Evolutionary conservation across 192 early-diverging fungal genomes (phyloP), one percentile per base, ranked within the genome.

Genomic region (Mortierella antarctica): DNA sequence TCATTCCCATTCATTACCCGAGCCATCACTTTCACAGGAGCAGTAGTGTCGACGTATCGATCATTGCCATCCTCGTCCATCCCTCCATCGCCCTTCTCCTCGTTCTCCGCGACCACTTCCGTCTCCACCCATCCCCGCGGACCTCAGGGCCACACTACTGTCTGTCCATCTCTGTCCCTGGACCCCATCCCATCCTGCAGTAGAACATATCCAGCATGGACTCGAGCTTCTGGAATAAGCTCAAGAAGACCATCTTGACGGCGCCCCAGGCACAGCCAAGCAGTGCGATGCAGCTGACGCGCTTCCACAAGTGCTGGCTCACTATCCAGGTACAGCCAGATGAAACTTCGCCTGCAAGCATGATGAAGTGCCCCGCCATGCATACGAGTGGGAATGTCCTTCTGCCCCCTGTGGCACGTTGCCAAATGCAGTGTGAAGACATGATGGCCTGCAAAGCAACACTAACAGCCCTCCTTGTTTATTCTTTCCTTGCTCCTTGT

Each of bases 221-320:
- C 31, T 55, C 77, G 57, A 80, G 70, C 61, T 71, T 80, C 55
- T 80, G 77, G 77, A 68, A 60, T 64, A 71, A 67, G 55, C 52
- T 80, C 9, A 61, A 49, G 58, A 92, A 90, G 63, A 85, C 87
- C 66, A 83, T 86, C 65, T 88, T 92, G 58, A 86, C 87, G 9
- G 84, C 92, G 42, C 88, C 85, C 52, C 90, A 87, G 77, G 71
- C 85, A 11, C 88, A 87, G 67, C 85, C 91, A 41, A 88, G 84
- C 46, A 85, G 85, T 50, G 79, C 90, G 17, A 85, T 88, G 71
- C 91, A 91, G 58, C 82, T 92, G 57, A 90, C 84, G 9, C 89
- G 89, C 59, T 95, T 95, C 62, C 86, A 90, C 73, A 90, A 91
- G 62, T 90, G 90, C 12, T 95, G 93, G 93, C 86, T 88, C 41